Evolutionary conservation across 2,329 filamentous ascomycete species (phyloP), one percentile per base, ranked within the genome.

Genomic region (Cryphonectria japonica): DNA sequence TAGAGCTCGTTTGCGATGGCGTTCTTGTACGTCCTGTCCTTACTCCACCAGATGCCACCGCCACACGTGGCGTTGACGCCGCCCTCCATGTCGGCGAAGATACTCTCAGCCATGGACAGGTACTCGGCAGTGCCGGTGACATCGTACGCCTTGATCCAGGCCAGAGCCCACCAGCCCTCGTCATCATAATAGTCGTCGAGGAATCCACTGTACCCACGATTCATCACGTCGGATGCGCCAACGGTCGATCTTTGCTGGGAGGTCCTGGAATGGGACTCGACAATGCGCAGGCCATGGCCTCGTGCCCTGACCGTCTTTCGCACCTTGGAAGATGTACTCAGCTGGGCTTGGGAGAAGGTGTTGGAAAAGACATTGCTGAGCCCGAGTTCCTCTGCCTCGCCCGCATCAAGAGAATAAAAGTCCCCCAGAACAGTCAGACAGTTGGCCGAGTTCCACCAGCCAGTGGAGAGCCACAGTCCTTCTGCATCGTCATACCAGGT

Each of bases 371-470:
- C 77, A 64, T 77, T 78, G 16, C 79, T 78, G 32, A 87, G 75
- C 71, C 81, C 80, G 66, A 85, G 75, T 61, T 76, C 65, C 66
- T 81, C 80, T 50, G 81, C 80, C 39, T 78, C 77, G 9, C 75
- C 71, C 0, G 77, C 74, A 59, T 80, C 78, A 11, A 83, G 72
- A 14, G 72, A 69, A 4, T 83, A 80, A 76, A 85, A 86, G 76
- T 93, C 88, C 67, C 85, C 86, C 26, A 93, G 79, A 3, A 85
- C 85, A 0, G 89, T 92, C 71, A 93, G 81, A 70, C 85, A 85
- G 76, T 93, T 93, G 61, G 87, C 92, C 68, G 86, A 86, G 76
- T 93, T 92, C 92, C 92, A 94, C 92, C 92, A 94, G n/a, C 86
- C 85, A 9, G 86, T 85, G 0, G 86, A 85, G 69, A 88, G 80